These are phyloP conservation scores for Fusarium papillatum DNA, from an alignment of 2,329 filamentous ascomycete genomes.

Conservation along the genomic window DNA sequence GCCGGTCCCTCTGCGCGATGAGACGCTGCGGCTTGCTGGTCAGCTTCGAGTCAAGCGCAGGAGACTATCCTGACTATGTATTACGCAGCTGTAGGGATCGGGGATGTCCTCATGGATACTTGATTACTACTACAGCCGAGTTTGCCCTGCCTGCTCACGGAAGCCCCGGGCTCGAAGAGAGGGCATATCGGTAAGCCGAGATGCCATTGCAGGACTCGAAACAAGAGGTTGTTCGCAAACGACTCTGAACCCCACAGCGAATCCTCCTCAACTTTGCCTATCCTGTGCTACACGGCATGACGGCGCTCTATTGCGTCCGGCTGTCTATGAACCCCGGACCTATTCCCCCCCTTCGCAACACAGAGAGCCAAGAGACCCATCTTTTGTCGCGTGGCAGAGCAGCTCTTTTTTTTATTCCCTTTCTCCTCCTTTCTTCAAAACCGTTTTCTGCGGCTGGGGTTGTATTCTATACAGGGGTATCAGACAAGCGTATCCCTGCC, in stretches of 20 bases:
- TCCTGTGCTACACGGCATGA: constrained; percentile 12
- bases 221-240: neutral
- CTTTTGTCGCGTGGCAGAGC: constrained; percentile 9
- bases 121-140: neutral
- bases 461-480: neutral
- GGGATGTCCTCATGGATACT: neutral
- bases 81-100: neutral
- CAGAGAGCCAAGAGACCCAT: neutral
- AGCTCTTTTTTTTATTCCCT: neutral
- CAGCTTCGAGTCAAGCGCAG: neutral
- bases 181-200: neutral
- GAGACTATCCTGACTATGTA: neutral
- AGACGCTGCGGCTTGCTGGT: constrained; percentile 19
- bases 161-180: neutral
- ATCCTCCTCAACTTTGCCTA: neutral
- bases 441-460: constrained; percentile 19
- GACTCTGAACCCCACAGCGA: neutral
- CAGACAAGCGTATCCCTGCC: constrained; percentile 31
- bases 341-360: neutral
- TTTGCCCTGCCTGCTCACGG: neutral
- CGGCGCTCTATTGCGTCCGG: constrained; percentile 15
- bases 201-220: neutral
- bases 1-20: constrained; percentile 3
- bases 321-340: constrained; percentile 15
- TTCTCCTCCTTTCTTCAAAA: constrained; percentile 10